Evolutionary conservation across 768 basidiomycete genomes (phyloP), one percentile per base, ranked within the genome.

Genomic region (Leucocoprinus sp.): DNA sequence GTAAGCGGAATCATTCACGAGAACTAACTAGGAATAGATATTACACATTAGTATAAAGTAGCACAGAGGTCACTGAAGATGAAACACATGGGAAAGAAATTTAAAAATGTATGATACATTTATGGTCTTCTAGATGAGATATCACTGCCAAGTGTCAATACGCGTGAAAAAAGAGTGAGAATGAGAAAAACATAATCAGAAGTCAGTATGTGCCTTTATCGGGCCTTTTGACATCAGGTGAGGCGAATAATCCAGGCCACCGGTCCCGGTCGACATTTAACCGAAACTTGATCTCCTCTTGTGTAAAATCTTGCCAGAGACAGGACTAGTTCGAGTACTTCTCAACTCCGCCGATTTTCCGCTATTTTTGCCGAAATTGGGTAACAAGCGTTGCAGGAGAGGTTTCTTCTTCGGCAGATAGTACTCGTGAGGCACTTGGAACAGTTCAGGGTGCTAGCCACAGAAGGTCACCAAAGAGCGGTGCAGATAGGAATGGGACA

Each of bases 311-410:
- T 26, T 37, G 27, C 26, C 26, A 27, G 26, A 11, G 26, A 26
- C 37, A 17, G 43, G 43, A 15, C 43, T 37, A 12, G 43, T 17
- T 14, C 36, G 35, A 2, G 43, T 24, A 29, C 17, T 28, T 4
- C 28, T 15, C 15, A 27, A 7, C 33, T 33, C 42, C n/a, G 43
- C 27, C 14, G 36, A 33, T 8, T 44, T 41, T 11, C 24, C 34
- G 31, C 47, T 52, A 40, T 27, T 45, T 17, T 44, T 43, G 15
- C 48, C 50, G n/a, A 56, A 44, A 8, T 52, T 50, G 11, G 43
- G 42, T 36, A 56, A 56, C 27, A 56, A 44, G 8, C 55, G 48
- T 29, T 56, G 53, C 41, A 56, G 39, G 22, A 56, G 27, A 18
- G 43, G 42, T 7, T 35, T 26, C 37, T 54, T 54, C 33, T 45